These are phyloP conservation scores for Euptelea pleiosperma DNA, from an alignment of 164 flowering plant genomes.

Conservation along the genomic window DNA sequence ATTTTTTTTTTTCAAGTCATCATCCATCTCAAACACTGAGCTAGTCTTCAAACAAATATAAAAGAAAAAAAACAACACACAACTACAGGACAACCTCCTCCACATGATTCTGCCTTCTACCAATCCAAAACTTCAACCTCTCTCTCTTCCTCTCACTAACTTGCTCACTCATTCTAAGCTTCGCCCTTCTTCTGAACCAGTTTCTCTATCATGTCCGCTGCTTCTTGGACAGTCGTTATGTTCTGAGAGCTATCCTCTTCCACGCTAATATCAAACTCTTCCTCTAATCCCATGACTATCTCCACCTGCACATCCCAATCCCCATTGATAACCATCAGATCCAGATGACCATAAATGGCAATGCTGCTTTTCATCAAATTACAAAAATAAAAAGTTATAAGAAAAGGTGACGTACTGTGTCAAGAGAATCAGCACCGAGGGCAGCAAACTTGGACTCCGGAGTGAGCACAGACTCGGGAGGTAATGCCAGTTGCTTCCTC, in stretches of 20 bases:
- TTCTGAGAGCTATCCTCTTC: conserved; percentile 45
- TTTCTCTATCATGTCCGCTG: conserved; percentile 45
- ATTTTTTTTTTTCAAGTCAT: no score
- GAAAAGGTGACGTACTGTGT: conserved; percentile 47
- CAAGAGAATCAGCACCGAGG: conserved; percentile 86
- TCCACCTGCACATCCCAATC: conserved; percentile 33
- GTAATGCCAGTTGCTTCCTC: conserved; percentile 57
- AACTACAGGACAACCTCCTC: no score
- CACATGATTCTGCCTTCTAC: no score
- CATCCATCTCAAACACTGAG: no score
- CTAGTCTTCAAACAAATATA: no score
- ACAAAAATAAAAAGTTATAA: background rate
- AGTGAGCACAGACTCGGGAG: conserved; percentile 38
- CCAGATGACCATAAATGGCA: background rate
- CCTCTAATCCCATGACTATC: conserved; percentile 54
- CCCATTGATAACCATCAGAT: background rate
- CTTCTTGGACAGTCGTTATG: conserved; percentile 43
- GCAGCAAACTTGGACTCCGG: conserved; percentile 54
- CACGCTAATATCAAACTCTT: conserved; percentile 39
- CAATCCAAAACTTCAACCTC: background rate
- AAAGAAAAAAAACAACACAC: no score
- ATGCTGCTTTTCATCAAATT: background rate
- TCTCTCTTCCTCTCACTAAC: background rate
- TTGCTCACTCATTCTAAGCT: background rate
- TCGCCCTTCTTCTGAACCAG: conserved; percentile 31